Percentiles rank a stretch among this genome's conserved stretches.
phyloP scores from a whole-genome alignment of 495 filamentous ascomycete genomes.

The Cercophora newfieldiana region DNA sequence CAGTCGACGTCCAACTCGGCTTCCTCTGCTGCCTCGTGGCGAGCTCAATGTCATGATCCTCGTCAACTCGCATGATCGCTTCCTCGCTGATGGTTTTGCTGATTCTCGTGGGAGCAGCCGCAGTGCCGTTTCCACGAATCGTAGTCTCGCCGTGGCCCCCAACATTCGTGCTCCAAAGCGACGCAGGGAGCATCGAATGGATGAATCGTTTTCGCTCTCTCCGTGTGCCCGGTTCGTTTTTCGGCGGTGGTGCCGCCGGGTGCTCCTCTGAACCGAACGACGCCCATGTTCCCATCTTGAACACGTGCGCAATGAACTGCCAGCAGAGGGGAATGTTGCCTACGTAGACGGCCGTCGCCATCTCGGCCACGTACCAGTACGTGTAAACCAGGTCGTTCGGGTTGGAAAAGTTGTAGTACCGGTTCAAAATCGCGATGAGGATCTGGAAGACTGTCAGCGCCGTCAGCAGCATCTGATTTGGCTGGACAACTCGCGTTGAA shows the following conservation, averaged over 20 bases:
- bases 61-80: conserved; percentile 2
- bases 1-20: neutral
- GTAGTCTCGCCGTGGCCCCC: neutral
- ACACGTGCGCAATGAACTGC: conserved; percentile 25
- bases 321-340: conserved; percentile 52
- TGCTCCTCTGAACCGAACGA: neutral
- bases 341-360: conserved; percentile 47
- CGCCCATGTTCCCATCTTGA: conserved; percentile 13
- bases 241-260: neutral
- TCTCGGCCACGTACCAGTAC: conserved; percentile 53
- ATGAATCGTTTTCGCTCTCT: conserved; percentile 8
- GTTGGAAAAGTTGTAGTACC: conserved; percentile 46
- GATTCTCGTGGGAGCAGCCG: neutral
- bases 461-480: neutral
- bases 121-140: neutral
- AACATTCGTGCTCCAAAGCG: conserved; percentile 15
- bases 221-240: neutral
- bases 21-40: neutral
- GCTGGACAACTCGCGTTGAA: conserved; percentile 6
- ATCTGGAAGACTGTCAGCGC: conserved; percentile 40
- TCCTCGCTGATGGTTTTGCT: conserved; percentile 3
- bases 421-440: conserved; percentile 46
- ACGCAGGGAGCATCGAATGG: conserved; percentile 18
- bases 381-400: conserved; percentile 47
- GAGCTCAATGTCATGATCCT: neutral